Evolutionary conservation across 768 basidiomycete species (phyloP), one percentile per base, ranked within the genome.

Genomic region (Mycena galopus): DNA sequence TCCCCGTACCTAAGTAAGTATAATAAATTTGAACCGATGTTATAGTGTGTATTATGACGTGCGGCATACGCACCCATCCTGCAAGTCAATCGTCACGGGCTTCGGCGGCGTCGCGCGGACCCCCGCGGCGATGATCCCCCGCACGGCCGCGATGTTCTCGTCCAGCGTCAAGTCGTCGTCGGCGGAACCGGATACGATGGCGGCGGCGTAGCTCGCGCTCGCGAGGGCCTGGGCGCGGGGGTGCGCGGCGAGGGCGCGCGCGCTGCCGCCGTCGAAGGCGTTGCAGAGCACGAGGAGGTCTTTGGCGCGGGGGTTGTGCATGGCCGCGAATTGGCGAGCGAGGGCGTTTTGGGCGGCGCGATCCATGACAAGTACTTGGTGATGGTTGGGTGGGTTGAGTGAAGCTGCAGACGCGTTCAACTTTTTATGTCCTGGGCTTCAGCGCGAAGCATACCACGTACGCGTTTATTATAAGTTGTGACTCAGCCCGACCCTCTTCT

Each of bases 31-130:
- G n/a, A n/a, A n/a, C n/a, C n/a, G n/a, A n/a, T n/a, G n/a, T n/a
- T n/a, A n/a, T n/a, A n/a, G n/a, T n/a, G n/a, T n/a, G n/a, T n/a
- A n/a, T n/a, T n/a, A n/a, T n/a, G n/a, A n/a, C n/a, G n/a, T n/a
- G n/a, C n/a, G n/a, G n/a, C n/a, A n/a, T n/a, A n/a, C n/a, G n/a
- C n/a, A n/a, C n/a, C 72, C 69, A 21, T 71, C 72, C 39, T 69
- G 72, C 33, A 73, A 25, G 72, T 73, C 72, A n/a, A 70, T 58
- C 56, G 72, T 62, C 7, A 73, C 57, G 4, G 72, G 72, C 39
- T 72, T 64, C 37, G 58, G 42, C 14, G 61, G 64, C 33, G 33
- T 55, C 35, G 64, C 63, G 9, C 25, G 50, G 53, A 59, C 21
- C 11, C 53, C 69, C 2, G 63, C 62, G 2, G 35, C 53, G 23